phyloP scores from a whole-genome alignment of 23 red algal genomes.

The Gracilaria domingensis region DNA sequence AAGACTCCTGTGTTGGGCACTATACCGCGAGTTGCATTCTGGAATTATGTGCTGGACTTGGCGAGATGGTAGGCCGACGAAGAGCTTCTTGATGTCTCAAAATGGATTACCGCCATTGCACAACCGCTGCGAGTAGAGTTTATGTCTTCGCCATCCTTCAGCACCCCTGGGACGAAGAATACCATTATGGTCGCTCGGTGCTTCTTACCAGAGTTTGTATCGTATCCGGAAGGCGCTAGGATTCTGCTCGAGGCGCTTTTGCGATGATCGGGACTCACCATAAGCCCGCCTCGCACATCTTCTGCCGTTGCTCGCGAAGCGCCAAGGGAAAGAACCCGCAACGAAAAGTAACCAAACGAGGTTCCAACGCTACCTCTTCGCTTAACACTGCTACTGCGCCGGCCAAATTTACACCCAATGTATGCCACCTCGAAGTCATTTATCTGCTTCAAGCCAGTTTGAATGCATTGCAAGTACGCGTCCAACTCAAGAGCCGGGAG shows the following conservation, averaged over 20 bases:
- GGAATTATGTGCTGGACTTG: conserved; percentile 70
- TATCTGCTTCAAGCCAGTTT: conserved; percentile 24
- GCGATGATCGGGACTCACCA: conserved; percentile 1
- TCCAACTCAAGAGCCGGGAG: neutral
- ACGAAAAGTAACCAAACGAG: neutral
- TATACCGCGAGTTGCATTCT: conserved; percentile 53
- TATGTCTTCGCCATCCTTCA: conserved; percentile 9
- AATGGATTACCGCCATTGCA: conserved; percentile 48
- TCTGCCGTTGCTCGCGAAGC: neutral
- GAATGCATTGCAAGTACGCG: conserved; percentile 12
- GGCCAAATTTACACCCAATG: neutral
- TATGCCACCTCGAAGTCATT: conserved; percentile 48
- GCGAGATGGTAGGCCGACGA: conserved; percentile 82
- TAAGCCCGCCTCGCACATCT: conserved; percentile 14
- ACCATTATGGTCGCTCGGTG: conserved; percentile 39
- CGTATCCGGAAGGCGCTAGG: neutral
- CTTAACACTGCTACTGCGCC: neutral
- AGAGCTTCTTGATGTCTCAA: conserved; percentile 56
- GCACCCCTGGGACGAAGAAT: conserved; percentile 38
- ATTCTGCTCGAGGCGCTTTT: conserved; percentile 37
- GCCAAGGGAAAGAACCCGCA: conserved; percentile 5
- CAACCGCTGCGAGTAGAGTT: conserved; percentile 39
- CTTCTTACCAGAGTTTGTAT: conserved; percentile 65
- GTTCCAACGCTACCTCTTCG: neutral
- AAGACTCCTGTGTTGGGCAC: conserved; percentile 31